Evolutionary conservation across 108 stramenopile genomes (phyloP).

Genomic region (Poteriospumella lacustris): DNA sequence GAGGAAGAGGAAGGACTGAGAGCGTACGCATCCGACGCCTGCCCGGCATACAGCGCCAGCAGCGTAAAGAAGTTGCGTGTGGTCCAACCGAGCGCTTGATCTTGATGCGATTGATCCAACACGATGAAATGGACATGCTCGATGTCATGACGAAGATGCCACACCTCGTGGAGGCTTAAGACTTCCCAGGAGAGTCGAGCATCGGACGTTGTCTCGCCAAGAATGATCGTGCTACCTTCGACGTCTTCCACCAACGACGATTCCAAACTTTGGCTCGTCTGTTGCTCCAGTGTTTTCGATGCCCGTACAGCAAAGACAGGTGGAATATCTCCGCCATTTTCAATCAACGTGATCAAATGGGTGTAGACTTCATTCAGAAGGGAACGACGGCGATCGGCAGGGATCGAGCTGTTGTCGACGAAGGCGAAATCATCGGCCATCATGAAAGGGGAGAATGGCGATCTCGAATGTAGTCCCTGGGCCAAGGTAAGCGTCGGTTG

Average conservation of each 20-base stretch:
- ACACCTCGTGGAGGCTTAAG: not conserved
- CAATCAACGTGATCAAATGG: no score
- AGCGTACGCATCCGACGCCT: no score
- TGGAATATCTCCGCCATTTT: no score
- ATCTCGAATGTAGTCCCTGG: no score
- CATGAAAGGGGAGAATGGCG: not conserved
- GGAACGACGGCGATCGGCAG: not conserved
- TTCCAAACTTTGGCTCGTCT: no score
- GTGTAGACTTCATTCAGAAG: no score
- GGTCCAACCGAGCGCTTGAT: constrained; percentile 45
- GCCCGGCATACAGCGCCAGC: constrained; percentile 35
- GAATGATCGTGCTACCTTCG: not conserved
- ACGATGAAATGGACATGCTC: not conserved
- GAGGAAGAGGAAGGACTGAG: constrained; percentile 35
- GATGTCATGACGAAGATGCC: not conserved
- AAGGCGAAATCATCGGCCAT: not conserved
- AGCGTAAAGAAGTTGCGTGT: constrained; percentile 45
- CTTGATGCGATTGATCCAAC: constrained; percentile 46
- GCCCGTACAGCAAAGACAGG: no score
- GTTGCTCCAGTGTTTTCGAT: no score
- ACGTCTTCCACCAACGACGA: no score
- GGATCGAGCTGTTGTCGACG: not conserved
- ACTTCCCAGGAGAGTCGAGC: constrained; percentile 15
- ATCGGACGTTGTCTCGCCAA: not conserved
- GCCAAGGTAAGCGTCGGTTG: constrained; percentile 53